Evolutionary conservation across 2,329 filamentous ascomycete species (phyloP).

Genomic region (Atkinsonella hypoxylon): DNA sequence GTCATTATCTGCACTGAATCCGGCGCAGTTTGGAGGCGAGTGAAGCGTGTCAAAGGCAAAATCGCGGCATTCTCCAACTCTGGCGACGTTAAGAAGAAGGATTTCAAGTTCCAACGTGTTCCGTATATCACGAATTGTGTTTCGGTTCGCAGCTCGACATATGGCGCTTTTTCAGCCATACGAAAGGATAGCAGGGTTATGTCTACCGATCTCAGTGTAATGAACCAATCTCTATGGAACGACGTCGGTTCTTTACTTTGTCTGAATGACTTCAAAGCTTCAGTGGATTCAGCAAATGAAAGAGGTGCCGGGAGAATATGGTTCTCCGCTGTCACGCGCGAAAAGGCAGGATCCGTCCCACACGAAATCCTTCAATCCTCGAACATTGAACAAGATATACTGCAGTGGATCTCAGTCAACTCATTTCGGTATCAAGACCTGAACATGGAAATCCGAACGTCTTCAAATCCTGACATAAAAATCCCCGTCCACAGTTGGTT

Average conservation of each 20-base stretch:
- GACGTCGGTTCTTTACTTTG: constrained; percentile 61
- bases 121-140: constrained; percentile 77
- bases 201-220: constrained; percentile 54
- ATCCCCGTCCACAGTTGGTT: constrained; percentile 81
- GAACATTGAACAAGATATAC: constrained; percentile 55
- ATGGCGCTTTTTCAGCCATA: constrained; percentile 80
- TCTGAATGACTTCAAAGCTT: constrained; percentile 46
- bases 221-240: constrained; percentile 57
- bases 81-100: constrained; percentile 56
- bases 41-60: constrained; percentile 72
- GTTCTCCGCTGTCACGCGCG: constrained; percentile 21
- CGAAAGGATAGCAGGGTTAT: constrained; percentile 77
- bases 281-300: constrained; percentile 18
- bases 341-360: constrained; percentile 37
- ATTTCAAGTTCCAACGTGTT: constrained; percentile 91
- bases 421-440: constrained; percentile 27
- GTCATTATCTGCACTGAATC: constrained; percentile 89
- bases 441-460: constrained; percentile 38
- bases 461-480: constrained; percentile 51
- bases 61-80: constrained; percentile 38
- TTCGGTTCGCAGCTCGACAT: constrained; percentile 75
- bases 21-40: constrained; percentile 84
- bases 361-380: constrained; percentile 46
- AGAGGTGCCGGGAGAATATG: constrained; percentile 29
- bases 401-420: constrained; percentile 32